Evolutionary conservation across 352 stramenopile genomes (phyloP).

Genomic region (Blastocystis sp.): DNA sequence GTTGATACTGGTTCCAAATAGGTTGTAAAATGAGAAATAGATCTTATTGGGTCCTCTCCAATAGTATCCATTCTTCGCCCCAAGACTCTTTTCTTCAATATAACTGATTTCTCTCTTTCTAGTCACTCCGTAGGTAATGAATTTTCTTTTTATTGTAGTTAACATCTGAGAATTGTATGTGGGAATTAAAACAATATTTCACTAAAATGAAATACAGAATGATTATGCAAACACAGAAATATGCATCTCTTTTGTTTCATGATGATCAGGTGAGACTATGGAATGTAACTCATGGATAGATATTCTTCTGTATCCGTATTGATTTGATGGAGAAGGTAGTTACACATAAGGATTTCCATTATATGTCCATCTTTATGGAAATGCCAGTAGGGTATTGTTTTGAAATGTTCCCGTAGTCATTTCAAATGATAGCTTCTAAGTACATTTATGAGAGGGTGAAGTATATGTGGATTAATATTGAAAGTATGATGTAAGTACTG

Average conservation of each 20-base stretch:
- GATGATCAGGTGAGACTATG: background rate
- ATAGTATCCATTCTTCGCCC: background rate
- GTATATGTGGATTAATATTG: constrained; percentile 11
- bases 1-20: background rate
- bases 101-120: background rate
- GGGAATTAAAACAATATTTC: background rate
- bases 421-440: background rate
- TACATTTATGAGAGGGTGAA: background rate
- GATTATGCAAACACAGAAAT: background rate
- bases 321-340: background rate
- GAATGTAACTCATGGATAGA: background rate
- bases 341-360: background rate
- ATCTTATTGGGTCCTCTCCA: background rate
- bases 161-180: background rate
- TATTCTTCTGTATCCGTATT: background rate
- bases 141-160: background rate
- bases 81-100: background rate
- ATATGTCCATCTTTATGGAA: background rate
- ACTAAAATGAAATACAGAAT: background rate
- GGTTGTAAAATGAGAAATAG: background rate
- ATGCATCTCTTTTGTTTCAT: background rate
- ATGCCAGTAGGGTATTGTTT: background rate
- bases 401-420: constrained; percentile 2
- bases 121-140: background rate
- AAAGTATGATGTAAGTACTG: background rate